Percentiles rank a stretch among this genome's conserved stretches.
Evolutionary conservation across 163 green algal genomes (phyloP).

Genomic region (Scenedesmus sp.): DNA sequence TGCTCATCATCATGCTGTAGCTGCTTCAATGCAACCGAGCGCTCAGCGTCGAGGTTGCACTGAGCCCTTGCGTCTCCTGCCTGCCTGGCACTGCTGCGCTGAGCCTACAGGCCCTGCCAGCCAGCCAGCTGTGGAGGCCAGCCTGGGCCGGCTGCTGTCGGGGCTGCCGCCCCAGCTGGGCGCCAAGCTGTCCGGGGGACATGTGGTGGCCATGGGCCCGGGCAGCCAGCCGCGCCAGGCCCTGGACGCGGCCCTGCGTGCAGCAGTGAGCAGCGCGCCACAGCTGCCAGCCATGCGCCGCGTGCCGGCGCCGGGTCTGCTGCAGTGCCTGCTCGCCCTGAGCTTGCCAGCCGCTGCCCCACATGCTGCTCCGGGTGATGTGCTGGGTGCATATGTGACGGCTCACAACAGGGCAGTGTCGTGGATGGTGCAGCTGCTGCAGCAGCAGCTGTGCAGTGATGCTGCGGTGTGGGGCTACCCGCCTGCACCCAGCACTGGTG

Average conservation of each 20-base stretch:
- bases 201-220: not conserved
- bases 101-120: conserved; percentile 24
- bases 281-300: conserved; percentile 16
- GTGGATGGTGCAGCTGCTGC: conserved; percentile 20
- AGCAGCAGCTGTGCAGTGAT: conserved; percentile 18
- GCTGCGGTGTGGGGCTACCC: conserved; percentile 34
- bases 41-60: too few species aligned
- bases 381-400: not conserved
- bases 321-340: conserved; percentile 32
- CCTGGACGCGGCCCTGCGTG: not conserved
- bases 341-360: not conserved
- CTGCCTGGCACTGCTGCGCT: not conserved
- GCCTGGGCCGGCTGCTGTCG: not conserved
- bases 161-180: not conserved
- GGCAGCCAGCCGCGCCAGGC: not conserved
- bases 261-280: not conserved
- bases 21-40: too few species aligned
- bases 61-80: not conserved
- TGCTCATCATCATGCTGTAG: too few species aligned
- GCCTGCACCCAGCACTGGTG: not conserved
- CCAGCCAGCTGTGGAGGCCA: not conserved
- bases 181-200: not conserved
- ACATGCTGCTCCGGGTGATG: too few species aligned
- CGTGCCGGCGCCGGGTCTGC: conserved; percentile 17
- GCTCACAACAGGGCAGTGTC: conserved; percentile 25